phyloP scores from a whole-genome alignment of 2,329 filamentous ascomycete species.

The Drechslera avenae region DNA sequence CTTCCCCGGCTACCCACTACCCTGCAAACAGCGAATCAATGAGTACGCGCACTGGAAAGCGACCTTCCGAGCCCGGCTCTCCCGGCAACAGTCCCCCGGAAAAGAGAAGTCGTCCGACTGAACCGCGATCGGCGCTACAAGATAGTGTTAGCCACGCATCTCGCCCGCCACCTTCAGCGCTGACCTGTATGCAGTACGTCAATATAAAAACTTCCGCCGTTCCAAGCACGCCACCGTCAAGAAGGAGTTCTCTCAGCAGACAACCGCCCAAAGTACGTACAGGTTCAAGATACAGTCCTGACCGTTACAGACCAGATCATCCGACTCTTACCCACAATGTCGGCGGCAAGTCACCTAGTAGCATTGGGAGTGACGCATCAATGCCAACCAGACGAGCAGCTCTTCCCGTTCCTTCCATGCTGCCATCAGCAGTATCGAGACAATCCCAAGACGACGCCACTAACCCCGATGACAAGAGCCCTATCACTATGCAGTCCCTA shows the following conservation, averaged over 20 bases:
- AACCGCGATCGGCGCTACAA: slow-evolving; percentile 2
- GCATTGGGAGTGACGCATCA: slow-evolving; percentile 22
- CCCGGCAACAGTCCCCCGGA: slow-evolving; percentile 27
- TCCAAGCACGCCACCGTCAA: slow-evolving; percentile 13
- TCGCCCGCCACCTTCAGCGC: not conserved
- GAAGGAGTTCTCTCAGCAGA: slow-evolving; percentile 18
- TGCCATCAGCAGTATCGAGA: slow-evolving; percentile 6
- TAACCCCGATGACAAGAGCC: not conserved
- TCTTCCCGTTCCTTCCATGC: slow-evolving; percentile 30
- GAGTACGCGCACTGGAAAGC: slow-evolving; percentile 19
- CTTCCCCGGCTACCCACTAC: not conserved
- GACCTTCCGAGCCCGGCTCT: slow-evolving; percentile 17
- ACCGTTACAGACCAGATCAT: slow-evolving; percentile 15
- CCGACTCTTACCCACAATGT: not conserved
- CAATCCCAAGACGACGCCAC: slow-evolving; percentile 2
- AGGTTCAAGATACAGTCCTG: slow-evolving; percentile 9
- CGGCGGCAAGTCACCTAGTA: slow-evolving; percentile 7
- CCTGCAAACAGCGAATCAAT: slow-evolving; percentile 4
- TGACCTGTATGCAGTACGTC: slow-evolving; percentile 15
- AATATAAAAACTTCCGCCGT: not conserved
- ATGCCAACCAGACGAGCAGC: slow-evolving; percentile 27
- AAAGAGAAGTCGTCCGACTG: slow-evolving; percentile 17
- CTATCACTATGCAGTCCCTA: slow-evolving; percentile 10
- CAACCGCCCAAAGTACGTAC: slow-evolving; percentile 4
- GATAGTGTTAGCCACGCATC: slow-evolving; percentile 8